phyloP scores from a whole-genome alignment of 75 land plant species.

The Adiantum capillusveneris region DNA sequence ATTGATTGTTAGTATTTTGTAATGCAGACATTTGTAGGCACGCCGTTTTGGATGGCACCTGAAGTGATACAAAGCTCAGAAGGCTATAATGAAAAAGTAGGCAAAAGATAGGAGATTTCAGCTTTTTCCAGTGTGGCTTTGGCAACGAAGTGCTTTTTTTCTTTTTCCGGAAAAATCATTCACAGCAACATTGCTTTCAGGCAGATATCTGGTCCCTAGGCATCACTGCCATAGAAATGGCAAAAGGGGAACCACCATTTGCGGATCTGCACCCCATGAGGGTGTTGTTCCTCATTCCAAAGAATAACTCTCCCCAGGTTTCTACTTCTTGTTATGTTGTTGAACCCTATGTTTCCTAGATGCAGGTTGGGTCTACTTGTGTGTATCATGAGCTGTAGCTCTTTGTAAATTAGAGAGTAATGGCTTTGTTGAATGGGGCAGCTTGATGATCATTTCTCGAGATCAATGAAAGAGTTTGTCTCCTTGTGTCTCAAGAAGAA shows the following conservation, averaged over 20 bases:
- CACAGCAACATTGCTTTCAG: no score
- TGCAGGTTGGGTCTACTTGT: no score
- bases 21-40: slow-evolving; percentile 95
- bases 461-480: slow-evolving; percentile 93
- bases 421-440: slow-evolving; percentile 20
- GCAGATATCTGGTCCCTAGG: slow-evolving; percentile 99
- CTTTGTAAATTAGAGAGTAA: not conserved
- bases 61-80: slow-evolving; percentile 98
- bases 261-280: slow-evolving; percentile 99
- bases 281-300: slow-evolving; percentile 94
- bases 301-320: slow-evolving; percentile 98
- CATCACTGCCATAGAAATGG: slow-evolving; percentile 98
- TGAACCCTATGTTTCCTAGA: no score
- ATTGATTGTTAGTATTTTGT: no score
- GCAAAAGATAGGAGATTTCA: no score
- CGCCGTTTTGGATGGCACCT: slow-evolving; percentile 99
- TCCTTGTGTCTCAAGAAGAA: slow-evolving; percentile 77
- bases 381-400: no score
- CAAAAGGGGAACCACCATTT: slow-evolving; percentile 97
- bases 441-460: slow-evolving; percentile 98
- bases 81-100: slow-evolving; percentile 98
- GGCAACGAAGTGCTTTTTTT: no score
- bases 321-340: slow-evolving; percentile 8
- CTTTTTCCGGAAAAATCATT: no score
- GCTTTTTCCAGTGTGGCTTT: no score